Conservation (phyloP, 768 basidiomycete genomes). For the Myochromella boudieri region DNA sequence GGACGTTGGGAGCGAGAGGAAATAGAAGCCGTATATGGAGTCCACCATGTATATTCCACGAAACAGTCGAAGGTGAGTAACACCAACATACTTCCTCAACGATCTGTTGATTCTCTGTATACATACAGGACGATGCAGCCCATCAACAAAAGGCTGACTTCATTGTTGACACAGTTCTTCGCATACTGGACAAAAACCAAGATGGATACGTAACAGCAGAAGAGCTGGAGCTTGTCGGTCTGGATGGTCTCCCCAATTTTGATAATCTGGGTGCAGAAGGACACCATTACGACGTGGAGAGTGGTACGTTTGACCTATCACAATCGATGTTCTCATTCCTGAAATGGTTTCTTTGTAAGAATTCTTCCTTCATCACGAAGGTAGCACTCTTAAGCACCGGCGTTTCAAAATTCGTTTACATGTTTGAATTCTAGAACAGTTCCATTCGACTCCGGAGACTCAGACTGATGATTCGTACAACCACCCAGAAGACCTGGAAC, state of each 20-base stretch:
- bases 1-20: conserved; percentile 84
- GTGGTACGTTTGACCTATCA: conserved; percentile 52
- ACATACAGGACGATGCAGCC: conserved; percentile 63
- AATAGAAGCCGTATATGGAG: conserved; percentile 94
- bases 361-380: conserved; percentile 98
- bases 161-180: conserved; percentile 72
- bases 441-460: conserved; percentile 94
- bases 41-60: conserved; percentile 88
- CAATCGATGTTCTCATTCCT: not conserved
- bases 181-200: conserved; percentile 66
- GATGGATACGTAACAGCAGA: conserved; percentile 70
- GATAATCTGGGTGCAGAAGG: conserved; percentile 85
- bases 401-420: conserved; percentile 1
- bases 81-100: not conserved
- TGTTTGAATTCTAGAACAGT: conserved; percentile 60
- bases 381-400: conserved; percentile 30
- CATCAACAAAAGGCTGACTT: conserved; percentile 81
- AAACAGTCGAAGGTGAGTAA: conserved; percentile 66
- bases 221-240: conserved; percentile 72
- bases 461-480: conserved; percentile 94
- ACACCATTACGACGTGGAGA: conserved; percentile 91
- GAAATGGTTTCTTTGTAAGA: conserved; percentile 39
- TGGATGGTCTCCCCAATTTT: conserved; percentile 80
- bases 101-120: not conserved
- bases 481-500: conserved; percentile 92